phyloP scores from a whole-genome alignment of 345 rosid genomes.

The Eutrema heterophyllum region DNA sequence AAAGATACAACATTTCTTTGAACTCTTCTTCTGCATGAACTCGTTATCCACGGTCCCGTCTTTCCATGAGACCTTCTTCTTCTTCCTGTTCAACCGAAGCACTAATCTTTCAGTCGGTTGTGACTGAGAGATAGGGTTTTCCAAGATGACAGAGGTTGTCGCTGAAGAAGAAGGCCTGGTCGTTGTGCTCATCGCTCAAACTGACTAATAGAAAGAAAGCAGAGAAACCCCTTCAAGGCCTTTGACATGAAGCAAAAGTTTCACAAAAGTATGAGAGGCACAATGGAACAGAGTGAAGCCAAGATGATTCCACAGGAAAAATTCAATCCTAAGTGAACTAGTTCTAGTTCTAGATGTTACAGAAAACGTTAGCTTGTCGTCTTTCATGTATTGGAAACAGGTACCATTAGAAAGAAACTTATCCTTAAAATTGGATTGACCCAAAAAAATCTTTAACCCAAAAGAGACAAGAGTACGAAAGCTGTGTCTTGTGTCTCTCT shows the following conservation, averaged over 20 bases:
- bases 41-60: constrained; percentile 95
- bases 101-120: constrained; percentile 48
- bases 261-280: background rate
- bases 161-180: constrained; percentile 35
- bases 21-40: constrained; percentile 92
- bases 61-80: constrained; percentile 95
- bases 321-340: background rate
- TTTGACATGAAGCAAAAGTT: background rate
- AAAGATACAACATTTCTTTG: constrained; percentile 96
- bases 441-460: background rate
- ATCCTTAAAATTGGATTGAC: background rate
- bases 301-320: background rate
- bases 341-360: background rate
- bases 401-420: background rate
- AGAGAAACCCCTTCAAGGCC: background rate
- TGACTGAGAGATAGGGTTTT: constrained; percentile 28
- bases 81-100: constrained; percentile 59
- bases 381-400: background rate
- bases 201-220: background rate
- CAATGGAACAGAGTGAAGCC: background rate
- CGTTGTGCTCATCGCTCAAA: constrained; percentile 32
- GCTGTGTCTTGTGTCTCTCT: no score
- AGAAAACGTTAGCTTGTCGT: background rate
- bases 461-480: background rate
- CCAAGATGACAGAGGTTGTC: constrained; percentile 53